Percentiles rank a stretch among this genome's conserved stretches.
phyloP scores from a whole-genome alignment of 2,329 filamentous ascomycete genomes.

The Tolypocladium sp. region DNA sequence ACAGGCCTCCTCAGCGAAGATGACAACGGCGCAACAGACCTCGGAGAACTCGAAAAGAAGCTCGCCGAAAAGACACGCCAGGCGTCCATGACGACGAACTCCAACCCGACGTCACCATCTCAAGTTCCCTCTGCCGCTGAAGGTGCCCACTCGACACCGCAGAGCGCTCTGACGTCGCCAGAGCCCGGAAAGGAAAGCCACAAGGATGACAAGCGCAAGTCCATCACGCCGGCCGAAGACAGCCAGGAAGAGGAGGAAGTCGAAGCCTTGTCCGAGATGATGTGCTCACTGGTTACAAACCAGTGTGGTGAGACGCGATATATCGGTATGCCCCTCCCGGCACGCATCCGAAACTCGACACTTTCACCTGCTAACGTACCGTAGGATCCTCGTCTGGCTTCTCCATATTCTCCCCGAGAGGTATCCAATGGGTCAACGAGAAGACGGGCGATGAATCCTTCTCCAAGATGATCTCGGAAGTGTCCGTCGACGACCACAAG shows the following conservation, averaged over 20 bases:
- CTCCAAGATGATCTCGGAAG: constrained; percentile 85
- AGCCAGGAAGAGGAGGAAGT: constrained; percentile 57
- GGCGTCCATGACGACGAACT: constrained; percentile 33
- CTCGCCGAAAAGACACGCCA: constrained; percentile 50
- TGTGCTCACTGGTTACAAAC: constrained; percentile 96
- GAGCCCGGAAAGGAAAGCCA: constrained; percentile 27
- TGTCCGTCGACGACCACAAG: constrained; percentile 88
- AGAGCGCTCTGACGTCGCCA: constrained; percentile 46
- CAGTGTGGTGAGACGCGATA: constrained; percentile 91
- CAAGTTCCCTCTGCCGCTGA: constrained; percentile 34
- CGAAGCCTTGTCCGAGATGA: constrained; percentile 89
- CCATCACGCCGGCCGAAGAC: constrained; percentile 27
- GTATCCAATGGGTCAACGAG: constrained; percentile 96
- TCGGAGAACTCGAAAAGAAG: constrained; percentile 79
- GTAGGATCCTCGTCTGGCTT: constrained; percentile 91
- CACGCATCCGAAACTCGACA: neutral
- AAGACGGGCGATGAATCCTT: constrained; percentile 96
- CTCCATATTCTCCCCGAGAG: constrained; percentile 96
- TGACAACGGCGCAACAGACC: constrained; percentile 75
- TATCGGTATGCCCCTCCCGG: constrained; percentile 54
- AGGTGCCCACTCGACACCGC: constrained; percentile 35
- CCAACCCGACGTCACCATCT: constrained; percentile 43
- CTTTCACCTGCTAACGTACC: constrained; percentile 5
- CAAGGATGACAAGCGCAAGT: constrained; percentile 23
- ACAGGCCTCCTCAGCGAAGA: constrained; percentile 72